Evolutionary conservation across 2,329 filamentous ascomycete species (phyloP).

Genomic region (Pseudocercospora musae): DNA sequence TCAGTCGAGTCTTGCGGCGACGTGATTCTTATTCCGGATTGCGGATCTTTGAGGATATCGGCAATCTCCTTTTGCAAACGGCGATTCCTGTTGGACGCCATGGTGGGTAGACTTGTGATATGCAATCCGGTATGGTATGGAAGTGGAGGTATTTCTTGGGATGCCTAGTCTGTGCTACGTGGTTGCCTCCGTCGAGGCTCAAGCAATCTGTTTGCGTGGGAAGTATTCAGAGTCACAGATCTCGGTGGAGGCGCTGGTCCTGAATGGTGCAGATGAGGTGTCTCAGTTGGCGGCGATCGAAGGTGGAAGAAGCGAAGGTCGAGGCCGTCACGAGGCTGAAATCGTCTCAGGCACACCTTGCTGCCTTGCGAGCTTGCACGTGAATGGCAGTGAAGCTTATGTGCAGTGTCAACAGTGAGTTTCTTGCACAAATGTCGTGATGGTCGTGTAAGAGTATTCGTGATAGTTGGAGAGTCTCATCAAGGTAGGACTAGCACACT

Average conservation of each 20-base stretch:
- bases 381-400: not conserved
- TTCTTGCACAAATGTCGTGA: not conserved
- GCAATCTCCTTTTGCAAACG: constrained; percentile 71
- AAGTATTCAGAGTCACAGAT: not conserved
- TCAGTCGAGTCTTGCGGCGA: constrained; percentile 45
- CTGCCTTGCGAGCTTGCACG: not conserved
- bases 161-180: not conserved
- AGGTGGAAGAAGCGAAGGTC: not conserved
- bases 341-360: not conserved
- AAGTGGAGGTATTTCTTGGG: not conserved
- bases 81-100: constrained; percentile 57
- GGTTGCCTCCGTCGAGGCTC: constrained; percentile 7
- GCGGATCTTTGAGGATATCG: constrained; percentile 70
- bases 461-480: not conserved
- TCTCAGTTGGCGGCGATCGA: not conserved
- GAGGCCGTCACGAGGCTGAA: not conserved
- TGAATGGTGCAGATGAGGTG: not conserved
- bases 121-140: not conserved
- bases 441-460: not conserved
- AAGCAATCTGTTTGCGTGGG: not conserved
- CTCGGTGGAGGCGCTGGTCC: not conserved
- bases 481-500: not conserved
- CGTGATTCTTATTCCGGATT: constrained; percentile 69
- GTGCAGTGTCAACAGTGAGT: not conserved
- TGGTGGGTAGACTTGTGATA: constrained; percentile 16